These are phyloP conservation scores for Ormosia emarginata DNA, from an alignment of 306 rosid genomes.

Conservation along the genomic window DNA sequence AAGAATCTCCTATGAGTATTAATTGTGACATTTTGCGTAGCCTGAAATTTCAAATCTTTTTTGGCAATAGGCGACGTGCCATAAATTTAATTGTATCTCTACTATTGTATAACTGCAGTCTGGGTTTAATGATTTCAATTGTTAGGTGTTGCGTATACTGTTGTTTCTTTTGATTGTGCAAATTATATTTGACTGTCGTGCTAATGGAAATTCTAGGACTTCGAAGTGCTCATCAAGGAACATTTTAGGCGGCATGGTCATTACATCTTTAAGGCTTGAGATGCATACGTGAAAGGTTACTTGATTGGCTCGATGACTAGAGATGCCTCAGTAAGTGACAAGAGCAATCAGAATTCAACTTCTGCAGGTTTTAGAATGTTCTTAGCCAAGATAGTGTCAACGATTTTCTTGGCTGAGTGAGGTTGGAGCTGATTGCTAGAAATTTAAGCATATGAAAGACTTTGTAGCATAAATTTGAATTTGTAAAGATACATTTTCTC, in stretches of 20 bases:
- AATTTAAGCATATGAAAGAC: constrained; percentile 59
- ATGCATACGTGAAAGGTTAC: constrained; percentile 37
- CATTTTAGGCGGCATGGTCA: constrained; percentile 68
- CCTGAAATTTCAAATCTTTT: background rate
- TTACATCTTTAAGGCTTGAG: constrained; percentile 66
- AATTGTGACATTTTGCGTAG: background rate
- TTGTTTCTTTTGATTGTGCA: background rate
- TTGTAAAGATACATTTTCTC: background rate
- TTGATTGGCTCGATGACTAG: constrained; percentile 56
- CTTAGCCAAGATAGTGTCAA: constrained; percentile 62
- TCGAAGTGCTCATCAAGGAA: constrained; percentile 50
- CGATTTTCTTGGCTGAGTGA: constrained; percentile 50
- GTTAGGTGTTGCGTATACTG: background rate
- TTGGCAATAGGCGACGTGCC: background rate
- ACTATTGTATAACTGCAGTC: background rate
- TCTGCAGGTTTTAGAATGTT: constrained; percentile 64
- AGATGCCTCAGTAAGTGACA: constrained; percentile 44
- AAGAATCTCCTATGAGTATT: background rate
- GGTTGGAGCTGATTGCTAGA: constrained; percentile 59
- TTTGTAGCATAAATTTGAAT: constrained; percentile 15
- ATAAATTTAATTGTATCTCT: background rate
- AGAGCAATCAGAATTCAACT: constrained; percentile 45
- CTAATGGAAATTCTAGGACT: constrained; percentile 44
- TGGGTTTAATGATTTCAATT: background rate
- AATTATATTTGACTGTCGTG: background rate